Evolutionary conservation across 1,139 yeast species (phyloP).

Genomic region (Zhuliangozyma blackwelliae): DNA sequence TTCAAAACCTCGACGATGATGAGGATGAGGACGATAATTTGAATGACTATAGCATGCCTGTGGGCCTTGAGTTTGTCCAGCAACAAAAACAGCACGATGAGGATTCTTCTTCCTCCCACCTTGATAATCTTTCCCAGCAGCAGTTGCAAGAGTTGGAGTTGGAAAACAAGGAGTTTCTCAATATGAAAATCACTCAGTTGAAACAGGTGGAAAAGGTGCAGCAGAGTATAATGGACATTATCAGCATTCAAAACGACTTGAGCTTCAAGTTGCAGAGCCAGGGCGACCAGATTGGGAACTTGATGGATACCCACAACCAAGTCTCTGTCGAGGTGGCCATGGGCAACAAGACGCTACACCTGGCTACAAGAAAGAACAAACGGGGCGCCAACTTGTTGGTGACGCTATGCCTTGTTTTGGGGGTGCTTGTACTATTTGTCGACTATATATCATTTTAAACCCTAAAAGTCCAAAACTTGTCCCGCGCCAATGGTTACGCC

Average conservation of each 20-base stretch:
- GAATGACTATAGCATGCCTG: neutral
- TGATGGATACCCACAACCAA: slow-evolving; percentile 68
- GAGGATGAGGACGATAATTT: slow-evolving; percentile 14
- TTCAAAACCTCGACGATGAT: slow-evolving; percentile 38
- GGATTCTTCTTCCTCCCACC: too few species aligned
- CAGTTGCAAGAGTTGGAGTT: slow-evolving; percentile 65
- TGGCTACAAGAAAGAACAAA: slow-evolving; percentile 69
- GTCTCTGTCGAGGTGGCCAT: slow-evolving; percentile 62
- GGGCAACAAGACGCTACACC: slow-evolving; percentile 71
- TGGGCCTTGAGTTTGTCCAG: neutral
- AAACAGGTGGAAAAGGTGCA: slow-evolving; percentile 69
- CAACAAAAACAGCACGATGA: slow-evolving; percentile 3
- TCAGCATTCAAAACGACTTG: slow-evolving; percentile 73
- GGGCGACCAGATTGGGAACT: slow-evolving; percentile 62
- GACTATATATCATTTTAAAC: slow-evolving; percentile 46
- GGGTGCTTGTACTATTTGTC: slow-evolving; percentile 56
- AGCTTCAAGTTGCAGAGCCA: slow-evolving; percentile 73
- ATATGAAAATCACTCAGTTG: slow-evolving; percentile 61
- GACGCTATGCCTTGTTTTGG: slow-evolving; percentile 56
- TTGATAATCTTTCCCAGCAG: slow-evolving; percentile 28
- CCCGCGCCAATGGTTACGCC: slow-evolving; percentile 93
- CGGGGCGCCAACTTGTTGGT: slow-evolving; percentile 67
- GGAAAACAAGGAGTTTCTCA: slow-evolving; percentile 69
- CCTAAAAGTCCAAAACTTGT: slow-evolving; percentile 31
- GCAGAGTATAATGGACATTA: slow-evolving; percentile 72